Evolutionary conservation across 2,329 filamentous ascomycete genomes (phyloP).

Genomic region (Sporothrix pallida): DNA sequence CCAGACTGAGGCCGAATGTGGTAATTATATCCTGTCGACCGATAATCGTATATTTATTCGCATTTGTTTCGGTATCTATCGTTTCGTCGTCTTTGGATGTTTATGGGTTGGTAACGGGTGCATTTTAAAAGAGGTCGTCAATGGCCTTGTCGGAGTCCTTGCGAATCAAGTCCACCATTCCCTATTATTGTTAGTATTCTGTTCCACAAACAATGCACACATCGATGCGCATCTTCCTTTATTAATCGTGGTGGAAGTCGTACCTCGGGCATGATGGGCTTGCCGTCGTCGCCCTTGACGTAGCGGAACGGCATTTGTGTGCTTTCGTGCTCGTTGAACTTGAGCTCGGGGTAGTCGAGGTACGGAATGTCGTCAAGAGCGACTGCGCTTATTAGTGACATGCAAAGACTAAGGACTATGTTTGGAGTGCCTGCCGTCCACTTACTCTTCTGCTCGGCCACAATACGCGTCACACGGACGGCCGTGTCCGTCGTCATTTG

Average conservation of each 20-base stretch:
- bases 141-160: constrained; percentile 93
- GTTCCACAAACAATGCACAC: too few relatives aligned
- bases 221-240: background rate
- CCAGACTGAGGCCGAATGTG: background rate
- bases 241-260: constrained; percentile 35
- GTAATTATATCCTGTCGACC: background rate
- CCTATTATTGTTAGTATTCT: constrained; percentile 58
- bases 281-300: constrained; percentile 73
- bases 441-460: constrained; percentile 82
- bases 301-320: constrained; percentile 99
- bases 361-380: constrained; percentile 80
- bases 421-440: background rate
- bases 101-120: background rate
- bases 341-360: constrained; percentile 86
- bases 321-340: constrained; percentile 88
- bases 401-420: too few relatives aligned
- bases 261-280: constrained; percentile 91
- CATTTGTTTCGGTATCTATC: background rate
- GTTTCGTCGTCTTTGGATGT: background rate
- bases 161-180: constrained; percentile 92
- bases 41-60: background rate
- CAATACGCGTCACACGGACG: constrained; percentile 87
- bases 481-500: constrained; percentile 99
- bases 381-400: constrained; percentile 55
- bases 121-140: constrained; percentile 73